A percentile compares a stretch with the other conserved stretches of the same genome.
Evolutionary conservation across 129 eudicot species (phyloP).

Genomic region (Sambucus nigra): DNA sequence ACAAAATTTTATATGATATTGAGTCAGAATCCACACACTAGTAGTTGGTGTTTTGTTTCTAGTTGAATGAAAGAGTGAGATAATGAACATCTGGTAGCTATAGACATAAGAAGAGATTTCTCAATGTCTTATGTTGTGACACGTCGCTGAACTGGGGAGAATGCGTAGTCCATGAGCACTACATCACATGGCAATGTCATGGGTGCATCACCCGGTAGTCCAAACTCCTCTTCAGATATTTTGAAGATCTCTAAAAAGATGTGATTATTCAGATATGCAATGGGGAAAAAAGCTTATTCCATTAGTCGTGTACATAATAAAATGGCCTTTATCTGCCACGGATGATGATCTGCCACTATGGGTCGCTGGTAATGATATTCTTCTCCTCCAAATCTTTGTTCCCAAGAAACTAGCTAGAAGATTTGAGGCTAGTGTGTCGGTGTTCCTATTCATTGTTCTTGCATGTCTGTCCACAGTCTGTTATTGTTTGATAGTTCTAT

Average conservation of each 20-base stretch:
- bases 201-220: conserved; percentile 9
- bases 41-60: neutral
- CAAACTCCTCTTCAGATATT: conserved; percentile 35
- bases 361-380: too few species aligned
- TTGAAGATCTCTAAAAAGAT: conserved; percentile 24
- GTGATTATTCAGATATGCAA: conserved; percentile 15
- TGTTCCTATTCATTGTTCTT: too few species aligned
- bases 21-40: neutral
- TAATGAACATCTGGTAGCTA: neutral
- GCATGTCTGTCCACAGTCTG: too few species aligned
- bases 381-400: too few species aligned
- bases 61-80: neutral
- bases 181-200: conserved; percentile 14
- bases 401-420: too few species aligned
- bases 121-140: conserved; percentile 4
- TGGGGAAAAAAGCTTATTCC: conserved; percentile 16
- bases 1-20: neutral
- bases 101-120: neutral
- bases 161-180: too few species aligned
- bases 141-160: too few species aligned
- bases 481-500: too few species aligned
- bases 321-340: conserved; percentile 19
- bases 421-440: too few species aligned
- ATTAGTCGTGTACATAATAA: conserved; percentile 28
- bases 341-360: too few species aligned